A percentile compares a stretch with the other conserved stretches of the same genome.
phyloP scores from a whole-genome alignment of 2,329 filamentous ascomycete species.

The Trichoderma simmonsii region DNA sequence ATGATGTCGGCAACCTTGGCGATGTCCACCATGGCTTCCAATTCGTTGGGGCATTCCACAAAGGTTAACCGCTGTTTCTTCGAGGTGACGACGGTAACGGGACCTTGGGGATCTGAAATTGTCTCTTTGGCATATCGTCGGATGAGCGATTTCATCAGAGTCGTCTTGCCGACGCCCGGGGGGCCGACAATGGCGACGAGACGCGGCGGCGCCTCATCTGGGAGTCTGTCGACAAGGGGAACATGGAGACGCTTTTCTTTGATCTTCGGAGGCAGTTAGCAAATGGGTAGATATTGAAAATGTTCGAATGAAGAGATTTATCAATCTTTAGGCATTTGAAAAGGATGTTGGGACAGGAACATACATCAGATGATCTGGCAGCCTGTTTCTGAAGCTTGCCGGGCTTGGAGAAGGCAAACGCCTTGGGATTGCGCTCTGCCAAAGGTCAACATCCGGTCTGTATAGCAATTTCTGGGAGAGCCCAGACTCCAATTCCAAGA shows the following conservation, averaged over 20 bases:
- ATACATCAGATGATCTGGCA: slow-evolving; percentile 67
- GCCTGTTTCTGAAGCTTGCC: slow-evolving; percentile 76
- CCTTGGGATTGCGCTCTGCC: slow-evolving; percentile 77
- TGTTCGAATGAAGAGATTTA: not conserved
- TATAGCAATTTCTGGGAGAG: not conserved
- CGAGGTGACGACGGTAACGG: slow-evolving; percentile 92
- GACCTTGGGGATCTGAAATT: slow-evolving; percentile 82
- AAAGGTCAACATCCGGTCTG: not conserved
- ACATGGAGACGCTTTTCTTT: slow-evolving; percentile 97
- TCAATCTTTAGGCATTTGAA: not conserved
- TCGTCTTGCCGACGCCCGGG: slow-evolving; percentile 93
- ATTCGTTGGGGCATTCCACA: slow-evolving; percentile 93
- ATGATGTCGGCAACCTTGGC: slow-evolving; percentile 98
- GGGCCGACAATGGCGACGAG: slow-evolving; percentile 94
- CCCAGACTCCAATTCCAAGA: not conserved
- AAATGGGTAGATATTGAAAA: not conserved
- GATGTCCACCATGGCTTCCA: slow-evolving; percentile 94
- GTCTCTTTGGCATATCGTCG: slow-evolving; percentile 95
- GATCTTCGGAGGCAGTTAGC: slow-evolving; percentile 52
- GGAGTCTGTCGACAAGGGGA: slow-evolving; percentile 89
- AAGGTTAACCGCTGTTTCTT: slow-evolving; percentile 95
- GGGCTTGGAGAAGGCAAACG: slow-evolving; percentile 79
- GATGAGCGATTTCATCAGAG: slow-evolving; percentile 89
- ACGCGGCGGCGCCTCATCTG: slow-evolving; percentile 90
- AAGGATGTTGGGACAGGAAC: slow-evolving; percentile 24